Percentiles rank a stretch among this genome's conserved stretches.
phyloP scores from a whole-genome alignment of 805 yeast species.

The Nakazawaea holstii region DNA sequence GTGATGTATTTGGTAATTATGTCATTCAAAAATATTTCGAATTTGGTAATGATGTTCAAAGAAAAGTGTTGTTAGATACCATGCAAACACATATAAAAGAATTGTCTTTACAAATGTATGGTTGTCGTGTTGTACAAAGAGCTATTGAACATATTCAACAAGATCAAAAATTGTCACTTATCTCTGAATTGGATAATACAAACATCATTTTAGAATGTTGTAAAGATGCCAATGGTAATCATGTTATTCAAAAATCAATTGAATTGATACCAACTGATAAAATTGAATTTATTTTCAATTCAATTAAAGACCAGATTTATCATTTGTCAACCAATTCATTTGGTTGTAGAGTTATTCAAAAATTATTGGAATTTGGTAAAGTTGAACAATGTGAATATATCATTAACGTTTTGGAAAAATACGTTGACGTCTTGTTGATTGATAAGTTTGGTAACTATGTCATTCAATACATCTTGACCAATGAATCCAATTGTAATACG shows the following conservation, averaged over 20 bases:
- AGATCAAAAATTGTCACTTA: constrained; percentile 60
- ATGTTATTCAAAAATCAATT: constrained; percentile 92
- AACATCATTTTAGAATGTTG: constrained; percentile 58
- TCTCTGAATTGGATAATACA: constrained; percentile 57
- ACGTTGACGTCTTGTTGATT: constrained; percentile 72
- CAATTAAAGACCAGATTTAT: constrained; percentile 66
- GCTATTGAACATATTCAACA: constrained; percentile 72
- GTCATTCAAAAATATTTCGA: constrained; percentile 94
- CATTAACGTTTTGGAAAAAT: constrained; percentile 65
- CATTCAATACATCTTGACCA: constrained; percentile 89
- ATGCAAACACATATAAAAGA: constrained; percentile 73
- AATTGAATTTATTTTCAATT: constrained; percentile 66
- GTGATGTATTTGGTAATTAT: constrained; percentile 97
- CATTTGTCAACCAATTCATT: constrained; percentile 92
- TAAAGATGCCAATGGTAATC: constrained; percentile 97
- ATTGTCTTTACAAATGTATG: constrained; percentile 91
- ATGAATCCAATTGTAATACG: constrained; percentile 59
- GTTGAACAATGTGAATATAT: constrained; percentile 60
- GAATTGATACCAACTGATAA: constrained; percentile 73
- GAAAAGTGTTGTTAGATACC: constrained; percentile 55
- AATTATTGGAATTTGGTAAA: constrained; percentile 77
- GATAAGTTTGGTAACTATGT: constrained; percentile 98
- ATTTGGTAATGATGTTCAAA: constrained; percentile 67
- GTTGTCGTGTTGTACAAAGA: constrained; percentile 94
- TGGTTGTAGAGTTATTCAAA: constrained; percentile 95